Base-by-base conservation (phyloP, 1,284 basidiomycete genomes). In the Trametes polyzona region DNA sequence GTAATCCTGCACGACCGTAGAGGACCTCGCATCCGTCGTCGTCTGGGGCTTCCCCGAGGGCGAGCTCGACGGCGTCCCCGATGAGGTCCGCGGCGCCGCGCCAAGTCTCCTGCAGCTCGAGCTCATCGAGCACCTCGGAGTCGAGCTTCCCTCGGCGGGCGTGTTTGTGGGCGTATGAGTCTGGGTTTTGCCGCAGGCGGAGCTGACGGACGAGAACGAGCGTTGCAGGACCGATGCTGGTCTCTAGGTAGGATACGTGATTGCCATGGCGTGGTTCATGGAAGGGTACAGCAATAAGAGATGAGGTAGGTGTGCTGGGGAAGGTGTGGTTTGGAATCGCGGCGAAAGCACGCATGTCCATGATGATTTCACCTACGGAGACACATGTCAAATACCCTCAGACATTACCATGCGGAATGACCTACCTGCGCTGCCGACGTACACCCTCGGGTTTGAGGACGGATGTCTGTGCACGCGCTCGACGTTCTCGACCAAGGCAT, bases 1-100 rank as follows among this genome's bases (percentile, higher is more conserved):
- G 72, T 21, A 84, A 67, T 5, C 83, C 83, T 16, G 81, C 82
- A 33, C 82, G 80, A 0, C 82, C 83, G 62, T 83, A 85, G 5
- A 85, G 72, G 10, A 83, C 76, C 63, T 84, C 83, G 62, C 80
- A 83, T 12, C 77, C 78, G 53, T 78, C 80, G 19, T 72, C 72
- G 46, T 62, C 62, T 7, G 63, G 32, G 21, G 44, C 43, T 33
- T 64, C 68, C 3, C 41, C 44, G 1, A 57, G 19, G 3, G 66
- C 67, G 17, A 65, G 44, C n/a, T 65, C 59, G 2, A 71, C 23
- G 0, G 72, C 71, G 10, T 49, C 50, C n/a, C 41, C 43, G 26
- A 73, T 52, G 16, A 68, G 43, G 16, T 58, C 59, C 3, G 59
- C 55, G 39, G 69, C 69, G 19, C 55, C 30, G 12, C 59, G 52